Base-by-base conservation (phyloP, 2,329 filamentous ascomycete genomes). In the Hypoxylon sp. region DNA sequence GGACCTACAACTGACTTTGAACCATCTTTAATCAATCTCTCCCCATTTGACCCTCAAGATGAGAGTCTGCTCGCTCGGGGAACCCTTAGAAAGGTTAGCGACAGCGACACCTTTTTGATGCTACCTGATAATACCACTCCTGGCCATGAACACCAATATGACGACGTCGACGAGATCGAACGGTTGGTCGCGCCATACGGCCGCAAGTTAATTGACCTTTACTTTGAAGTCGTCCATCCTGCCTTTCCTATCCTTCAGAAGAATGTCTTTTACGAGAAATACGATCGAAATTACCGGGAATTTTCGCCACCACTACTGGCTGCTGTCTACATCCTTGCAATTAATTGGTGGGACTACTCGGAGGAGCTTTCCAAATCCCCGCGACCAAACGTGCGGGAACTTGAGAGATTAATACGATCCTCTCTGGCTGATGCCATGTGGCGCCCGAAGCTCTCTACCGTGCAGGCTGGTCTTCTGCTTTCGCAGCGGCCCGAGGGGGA, bases 311-410 rank as follows among this genome's bases (percentile, higher is more conserved):
- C 92, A 10, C 83, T 96, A 26, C 84, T 97, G 14, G 92, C 92
- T 33, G 92, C 92, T 59, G 90, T 97, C 74, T 96, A 97, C 75
- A 89, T 97, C 24, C 83, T 97, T 24, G 93, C 94, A 8, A 87
- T 97, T 75, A 94, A 95, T 78, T 97, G 94, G 90, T 96, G 94
- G 90, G 89, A 93, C 57, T 86, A 92, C 69, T 91, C 90, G 69
- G 87, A 90, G 17, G 87, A 89, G 22, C 85, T 95, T 24, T 87
- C 89, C 42, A 82, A 84, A 19, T 83, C 88, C 24, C 87, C 88
- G 22, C 88, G 88, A 66, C 94, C 94, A 0, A 90, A 97, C 79
- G 85, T 92, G n/a, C 83, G 84, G 42, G 88, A 90, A 64, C 82
- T 97, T 22, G 94, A 97, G 79, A 86, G 88, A 66, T 85, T 96